Conservation (phyloP, 768 basidiomycete species). For the Mrakia frigida region DNA sequence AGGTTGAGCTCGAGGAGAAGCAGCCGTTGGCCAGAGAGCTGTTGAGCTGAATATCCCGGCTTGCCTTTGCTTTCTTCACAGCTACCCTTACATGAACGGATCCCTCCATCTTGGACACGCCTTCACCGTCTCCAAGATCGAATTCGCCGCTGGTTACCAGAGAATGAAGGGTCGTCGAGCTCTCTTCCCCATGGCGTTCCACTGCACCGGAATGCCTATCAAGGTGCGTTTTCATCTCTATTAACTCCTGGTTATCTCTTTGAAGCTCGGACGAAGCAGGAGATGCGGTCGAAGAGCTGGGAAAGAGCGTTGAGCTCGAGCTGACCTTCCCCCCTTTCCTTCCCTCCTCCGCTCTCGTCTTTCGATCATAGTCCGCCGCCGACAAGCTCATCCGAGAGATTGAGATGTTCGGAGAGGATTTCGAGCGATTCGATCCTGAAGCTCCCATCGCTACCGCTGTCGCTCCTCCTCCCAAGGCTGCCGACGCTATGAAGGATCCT, state of each 20-base stretch:
- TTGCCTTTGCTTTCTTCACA: too few relatives aligned
- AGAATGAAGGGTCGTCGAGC: conserved; percentile 90
- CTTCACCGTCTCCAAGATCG: conserved; percentile 96
- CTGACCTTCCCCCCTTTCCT: background rate
- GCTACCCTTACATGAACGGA: conserved; percentile 82
- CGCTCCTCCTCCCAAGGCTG: conserved; percentile 42
- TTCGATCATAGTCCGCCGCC: conserved; percentile 81
- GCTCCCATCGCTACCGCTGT: conserved; percentile 46
- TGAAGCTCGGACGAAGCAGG: background rate
- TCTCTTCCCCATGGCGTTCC: conserved; percentile 95
- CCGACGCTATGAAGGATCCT: conserved; percentile 40
- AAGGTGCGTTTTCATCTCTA: conserved; percentile 58
- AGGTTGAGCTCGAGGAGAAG: background rate
- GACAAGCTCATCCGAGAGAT: conserved; percentile 98
- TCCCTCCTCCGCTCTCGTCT: background rate
- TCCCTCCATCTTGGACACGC: conserved; percentile 94
- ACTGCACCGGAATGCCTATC: conserved; percentile 98
- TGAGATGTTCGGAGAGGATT: conserved; percentile 87
- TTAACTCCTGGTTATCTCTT: background rate
- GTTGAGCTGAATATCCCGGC: too few relatives aligned
- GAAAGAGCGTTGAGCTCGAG: background rate
- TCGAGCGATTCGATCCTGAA: conserved; percentile 61
- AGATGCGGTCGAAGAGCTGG: background rate
- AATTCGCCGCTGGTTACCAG: conserved; percentile 92
- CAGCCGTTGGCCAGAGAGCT: background rate